phyloP scores from a whole-genome alignment of 176 grass and related monocot genomes.

The Triticum timopheevii region DNA sequence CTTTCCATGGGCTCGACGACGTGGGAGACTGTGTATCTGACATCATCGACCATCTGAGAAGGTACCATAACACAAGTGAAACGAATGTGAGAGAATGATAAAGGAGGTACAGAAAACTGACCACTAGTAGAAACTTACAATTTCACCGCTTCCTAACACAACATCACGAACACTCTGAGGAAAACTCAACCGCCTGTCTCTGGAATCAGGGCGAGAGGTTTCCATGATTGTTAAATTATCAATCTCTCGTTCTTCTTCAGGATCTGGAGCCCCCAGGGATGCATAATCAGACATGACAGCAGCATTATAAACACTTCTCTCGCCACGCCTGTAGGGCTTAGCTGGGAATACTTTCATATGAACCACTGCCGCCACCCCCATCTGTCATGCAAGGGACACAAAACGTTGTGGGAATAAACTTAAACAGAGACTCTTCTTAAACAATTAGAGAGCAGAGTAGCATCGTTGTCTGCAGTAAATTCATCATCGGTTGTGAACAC shows the following conservation, averaged over 20 bases:
- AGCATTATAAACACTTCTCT: slow-evolving; percentile 71
- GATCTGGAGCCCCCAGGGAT: slow-evolving; percentile 78
- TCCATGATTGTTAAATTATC: slow-evolving; percentile 63
- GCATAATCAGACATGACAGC: slow-evolving; percentile 98
- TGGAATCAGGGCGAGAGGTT: slow-evolving; percentile 46
- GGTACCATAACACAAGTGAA: slow-evolving; percentile 1
- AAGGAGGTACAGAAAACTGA: slow-evolving; percentile 8
- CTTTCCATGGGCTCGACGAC: slow-evolving; percentile 89
- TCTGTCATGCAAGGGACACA: slow-evolving; percentile 54
- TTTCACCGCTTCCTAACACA: slow-evolving; percentile 88
- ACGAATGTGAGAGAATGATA: background rate
- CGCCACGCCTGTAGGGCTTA: slow-evolving; percentile 72
- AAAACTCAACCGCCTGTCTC: slow-evolving; percentile 71
- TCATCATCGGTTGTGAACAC: background rate
- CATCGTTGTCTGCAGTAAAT: background rate
- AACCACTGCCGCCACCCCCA: slow-evolving; percentile 86
- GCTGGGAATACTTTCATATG: slow-evolving; percentile 96
- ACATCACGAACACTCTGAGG: slow-evolving; percentile 91
- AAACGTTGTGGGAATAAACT: slow-evolving; percentile 8
- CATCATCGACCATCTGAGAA: slow-evolving; percentile 94
- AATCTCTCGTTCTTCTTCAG: slow-evolving; percentile 83
- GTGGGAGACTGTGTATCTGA: slow-evolving; percentile 93
- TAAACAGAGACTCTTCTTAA: background rate
- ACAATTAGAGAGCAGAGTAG: background rate
- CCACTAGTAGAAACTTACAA: slow-evolving; percentile 51